phyloP scores from a whole-genome alignment of 257 asterid genomes.

The Solanum virginianum region DNA sequence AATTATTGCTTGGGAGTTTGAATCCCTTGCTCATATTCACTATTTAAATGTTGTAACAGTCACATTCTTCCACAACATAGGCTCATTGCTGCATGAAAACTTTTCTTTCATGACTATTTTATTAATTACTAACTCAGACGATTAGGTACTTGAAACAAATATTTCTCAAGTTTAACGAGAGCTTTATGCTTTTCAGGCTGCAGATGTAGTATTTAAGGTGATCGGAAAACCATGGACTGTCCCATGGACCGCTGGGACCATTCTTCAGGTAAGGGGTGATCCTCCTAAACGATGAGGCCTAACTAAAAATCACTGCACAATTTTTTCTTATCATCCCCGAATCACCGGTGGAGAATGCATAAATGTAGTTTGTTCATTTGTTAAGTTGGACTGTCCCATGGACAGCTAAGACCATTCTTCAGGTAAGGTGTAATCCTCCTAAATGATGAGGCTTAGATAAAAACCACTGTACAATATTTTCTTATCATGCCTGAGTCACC shows the following conservation, averaged over 20 bases:
- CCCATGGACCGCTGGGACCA: conserved; percentile 94
- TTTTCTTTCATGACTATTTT: not conserved
- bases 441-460: not conserved
- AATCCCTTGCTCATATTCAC: not conserved
- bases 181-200: conserved; percentile 28
- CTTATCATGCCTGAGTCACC: not conserved
- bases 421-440: conserved; percentile 25
- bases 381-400: conserved; percentile 71
- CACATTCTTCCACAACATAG: not conserved
- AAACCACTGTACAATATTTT: not conserved
- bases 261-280: conserved; percentile 44
- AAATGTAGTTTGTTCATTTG: not conserved
- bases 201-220: conserved; percentile 27
- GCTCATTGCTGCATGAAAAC: not conserved
- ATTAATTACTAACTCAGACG: not conserved
- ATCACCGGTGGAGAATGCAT: not conserved
- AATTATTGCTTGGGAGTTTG: not conserved
- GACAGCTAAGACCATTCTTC: conserved; percentile 86
- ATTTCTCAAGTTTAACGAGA: not conserved
- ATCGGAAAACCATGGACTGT: conserved; percentile 81
- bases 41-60: not conserved
- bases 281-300: not conserved
- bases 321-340: not conserved
- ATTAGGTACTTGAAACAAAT: not conserved
- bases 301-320: not conserved